Evolutionary conservation across 768 basidiomycete genomes (phyloP), one percentile per base, ranked within the genome.

Genomic region (Gyrodon lividus): DNA sequence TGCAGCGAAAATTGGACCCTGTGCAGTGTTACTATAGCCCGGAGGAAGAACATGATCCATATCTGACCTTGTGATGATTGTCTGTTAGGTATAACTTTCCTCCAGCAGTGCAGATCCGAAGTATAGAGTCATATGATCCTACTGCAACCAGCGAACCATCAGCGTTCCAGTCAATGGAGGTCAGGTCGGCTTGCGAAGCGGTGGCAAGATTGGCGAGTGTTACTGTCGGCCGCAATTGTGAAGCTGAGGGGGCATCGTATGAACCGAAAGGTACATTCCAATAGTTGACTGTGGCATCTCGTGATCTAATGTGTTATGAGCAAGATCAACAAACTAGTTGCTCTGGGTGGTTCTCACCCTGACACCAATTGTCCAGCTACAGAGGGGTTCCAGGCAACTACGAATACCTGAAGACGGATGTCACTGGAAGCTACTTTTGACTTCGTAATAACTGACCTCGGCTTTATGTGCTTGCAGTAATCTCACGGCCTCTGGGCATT

Each of bases 1-100:
- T 40, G 83, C 78, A 38, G 89, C 80, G 62, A 92, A 92, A 65
- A 92, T 84, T 26, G 89, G 86, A 49, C 83, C 89, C 87, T 91
- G 68, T 68, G 47, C 61, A 51, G 54, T 58, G 59, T 68, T 48
- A 64, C 63, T 54, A 56, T 45, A 20, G 23, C 5, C 35, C 26
- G 38, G 40, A 46, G 22, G 40, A 35, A 50, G 31, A 33, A 30
- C 26, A 28, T 42, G 43, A 16, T 10, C 28, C 26, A 43, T 30
- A 7, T 41, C 72, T 67, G 71, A 88, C 88, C 78, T 83, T 73
- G 59, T 91, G 89, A 52, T 82, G 79, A 26, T 73, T 65, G 61
- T 84, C 77, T 23, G 77, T 74, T 59, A 89, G 81, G 68, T 89
- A 85, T 19, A 80, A 50, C 22, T 78, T 71, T n/a, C 89, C 90